Conservation (phyloP, 176 grass and related monocot genomes). For the Musa itinerans region DNA sequence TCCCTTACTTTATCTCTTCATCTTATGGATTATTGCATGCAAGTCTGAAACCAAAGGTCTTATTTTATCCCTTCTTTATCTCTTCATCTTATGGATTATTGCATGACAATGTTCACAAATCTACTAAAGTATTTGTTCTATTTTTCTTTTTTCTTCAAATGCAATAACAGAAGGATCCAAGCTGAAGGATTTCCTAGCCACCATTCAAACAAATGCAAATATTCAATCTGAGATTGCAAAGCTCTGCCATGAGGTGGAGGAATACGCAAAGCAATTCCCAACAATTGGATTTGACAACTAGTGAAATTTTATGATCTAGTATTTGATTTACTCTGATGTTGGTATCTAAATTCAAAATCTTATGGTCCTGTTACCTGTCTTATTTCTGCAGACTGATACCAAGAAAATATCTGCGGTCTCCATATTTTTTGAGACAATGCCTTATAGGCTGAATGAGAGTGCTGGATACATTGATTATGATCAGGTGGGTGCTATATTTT, state of each 20-base stretch:
- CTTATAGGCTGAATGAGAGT: constrained; percentile 91
- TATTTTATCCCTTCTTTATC: constrained; percentile 1
- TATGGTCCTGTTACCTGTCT: constrained; percentile 14
- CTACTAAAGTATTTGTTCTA: background rate
- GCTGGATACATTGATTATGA: constrained; percentile 99
- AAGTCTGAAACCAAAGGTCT: constrained; percentile 56
- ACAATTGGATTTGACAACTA: constrained; percentile 86
- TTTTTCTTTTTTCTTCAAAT: constrained; percentile 5
- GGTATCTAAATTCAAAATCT: constrained; percentile 8
- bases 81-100: background rate
- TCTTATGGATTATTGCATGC: background rate
- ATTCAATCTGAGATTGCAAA: constrained; percentile 86
- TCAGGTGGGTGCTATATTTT: constrained; percentile 37
- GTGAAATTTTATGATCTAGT: background rate
- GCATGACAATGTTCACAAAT: background rate
- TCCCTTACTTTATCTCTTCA: background rate
- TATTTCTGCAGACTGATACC: constrained; percentile 81
- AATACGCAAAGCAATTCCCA: constrained; percentile 94
- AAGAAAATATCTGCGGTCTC: constrained; percentile 99
- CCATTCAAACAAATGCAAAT: constrained; percentile 55
- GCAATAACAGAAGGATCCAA: constrained; percentile 56
- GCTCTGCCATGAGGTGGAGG: constrained; percentile 73
- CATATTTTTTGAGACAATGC: constrained; percentile 99
- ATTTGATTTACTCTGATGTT: background rate
- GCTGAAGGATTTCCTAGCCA: constrained; percentile 88